phyloP scores from a whole-genome alignment of 257 asterid species.

The Penstemon eatonii region DNA sequence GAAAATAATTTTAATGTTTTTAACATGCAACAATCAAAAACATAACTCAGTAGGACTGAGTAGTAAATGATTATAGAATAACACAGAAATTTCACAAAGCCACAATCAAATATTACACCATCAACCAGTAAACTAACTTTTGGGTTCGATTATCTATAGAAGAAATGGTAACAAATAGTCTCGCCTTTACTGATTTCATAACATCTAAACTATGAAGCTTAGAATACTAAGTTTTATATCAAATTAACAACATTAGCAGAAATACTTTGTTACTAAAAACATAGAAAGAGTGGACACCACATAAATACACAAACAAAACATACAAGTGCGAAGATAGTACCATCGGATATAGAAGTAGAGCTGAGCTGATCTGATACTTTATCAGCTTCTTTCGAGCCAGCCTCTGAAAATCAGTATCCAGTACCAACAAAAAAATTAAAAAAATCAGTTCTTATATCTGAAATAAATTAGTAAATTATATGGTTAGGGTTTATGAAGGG shows the following conservation, averaged over 20 bases:
- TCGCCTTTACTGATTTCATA: not conserved
- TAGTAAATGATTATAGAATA: not conserved
- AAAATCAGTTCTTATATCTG: no score
- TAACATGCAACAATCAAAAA: constrained; percentile 13
- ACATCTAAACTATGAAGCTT: not conserved
- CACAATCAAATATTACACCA: constrained; percentile 4
- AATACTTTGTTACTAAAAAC: not conserved
- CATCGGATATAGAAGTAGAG: constrained; percentile 74
- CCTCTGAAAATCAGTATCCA: constrained; percentile 42
- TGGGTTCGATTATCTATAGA: not conserved
- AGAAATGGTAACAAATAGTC: not conserved
- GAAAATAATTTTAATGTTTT: constrained; percentile 16
- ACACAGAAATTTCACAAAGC: constrained; percentile 2
- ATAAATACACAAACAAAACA: not conserved
- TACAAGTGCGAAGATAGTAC: constrained; percentile 32
- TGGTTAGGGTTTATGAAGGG: constrained; percentile 27
- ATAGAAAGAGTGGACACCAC: not conserved
- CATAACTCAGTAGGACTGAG: constrained; percentile 7
- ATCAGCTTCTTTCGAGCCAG: constrained; percentile 62
- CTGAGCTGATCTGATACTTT: constrained; percentile 74
- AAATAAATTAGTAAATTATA: not conserved
- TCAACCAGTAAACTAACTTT: not conserved
- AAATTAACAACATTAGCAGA: not conserved
- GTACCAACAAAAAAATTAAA: not conserved
- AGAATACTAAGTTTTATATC: no score